These are phyloP conservation scores for Penicillium sp. DNA, from an alignment of 2,329 filamentous ascomycete genomes.

Conservation along the genomic window DNA sequence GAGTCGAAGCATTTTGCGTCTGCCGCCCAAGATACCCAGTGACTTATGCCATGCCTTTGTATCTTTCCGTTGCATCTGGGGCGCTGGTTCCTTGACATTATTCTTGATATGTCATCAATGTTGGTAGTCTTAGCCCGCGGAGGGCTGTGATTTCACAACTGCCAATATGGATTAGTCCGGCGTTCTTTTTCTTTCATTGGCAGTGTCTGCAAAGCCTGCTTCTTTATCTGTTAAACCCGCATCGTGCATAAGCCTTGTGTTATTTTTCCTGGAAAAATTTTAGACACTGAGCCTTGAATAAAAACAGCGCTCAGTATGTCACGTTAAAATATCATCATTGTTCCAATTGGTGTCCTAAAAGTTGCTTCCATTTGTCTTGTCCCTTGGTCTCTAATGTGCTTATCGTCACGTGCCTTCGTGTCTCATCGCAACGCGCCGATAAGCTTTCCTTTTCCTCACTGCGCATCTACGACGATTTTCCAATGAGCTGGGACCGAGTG, in stretches of 20 bases:
- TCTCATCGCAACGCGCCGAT: constrained; percentile 9
- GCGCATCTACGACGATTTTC: constrained; percentile 4
- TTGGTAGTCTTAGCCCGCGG: background rate
- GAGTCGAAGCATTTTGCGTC: constrained; percentile 11
- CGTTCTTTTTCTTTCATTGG: background rate
- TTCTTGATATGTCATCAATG: background rate
- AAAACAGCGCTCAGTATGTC: constrained; percentile 1
- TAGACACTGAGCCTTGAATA: background rate
- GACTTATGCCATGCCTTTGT: constrained; percentile 5
- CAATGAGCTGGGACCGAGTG: constrained; percentile 38
- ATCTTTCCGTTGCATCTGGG: constrained; percentile 7
- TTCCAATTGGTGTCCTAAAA: background rate
- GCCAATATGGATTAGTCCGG: background rate
- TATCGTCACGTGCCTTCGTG: constrained; percentile 8
- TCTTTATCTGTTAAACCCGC: background rate
- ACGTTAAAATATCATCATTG: background rate
- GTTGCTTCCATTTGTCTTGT: background rate
- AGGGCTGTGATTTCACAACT: background rate
- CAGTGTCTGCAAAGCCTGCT: background rate
- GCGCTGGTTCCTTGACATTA: background rate
- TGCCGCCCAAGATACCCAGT: constrained; percentile 23
- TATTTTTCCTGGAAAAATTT: constrained; percentile 2
- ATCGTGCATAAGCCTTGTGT: constrained; percentile 14
- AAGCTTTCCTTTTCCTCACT: background rate
- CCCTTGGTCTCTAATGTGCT: background rate